Percentiles rank a stretch among this genome's conserved stretches.
These are phyloP conservation scores for Leccinum pellstonianum DNA, from an alignment of 768 basidiomycete species.

Conservation along the genomic window DNA sequence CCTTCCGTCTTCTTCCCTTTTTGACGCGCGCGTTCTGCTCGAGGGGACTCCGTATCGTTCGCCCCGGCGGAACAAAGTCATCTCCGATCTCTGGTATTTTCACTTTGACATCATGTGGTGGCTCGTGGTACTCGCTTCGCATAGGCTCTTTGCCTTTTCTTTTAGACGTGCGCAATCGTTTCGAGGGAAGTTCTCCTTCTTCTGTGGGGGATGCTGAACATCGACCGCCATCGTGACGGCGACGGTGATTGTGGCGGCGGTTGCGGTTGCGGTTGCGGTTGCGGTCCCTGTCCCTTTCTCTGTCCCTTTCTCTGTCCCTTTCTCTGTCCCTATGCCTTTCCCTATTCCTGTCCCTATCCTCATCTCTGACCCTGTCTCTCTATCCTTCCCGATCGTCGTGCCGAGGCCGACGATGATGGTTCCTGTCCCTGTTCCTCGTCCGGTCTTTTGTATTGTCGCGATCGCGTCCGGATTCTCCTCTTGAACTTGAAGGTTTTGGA, in stretches of 20 bases:
- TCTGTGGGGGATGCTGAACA: slow-evolving; percentile 18
- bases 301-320: background rate
- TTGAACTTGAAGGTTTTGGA: slow-evolving; percentile 17
- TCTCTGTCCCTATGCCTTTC: slow-evolving; percentile 7
- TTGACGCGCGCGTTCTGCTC: slow-evolving; percentile 18
- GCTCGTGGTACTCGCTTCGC: slow-evolving; percentile 7
- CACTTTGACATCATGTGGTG: slow-evolving; percentile 9
- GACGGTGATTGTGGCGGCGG: background rate
- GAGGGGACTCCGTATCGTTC: slow-evolving; percentile 17
- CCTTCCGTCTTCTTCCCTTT: slow-evolving; percentile 30
- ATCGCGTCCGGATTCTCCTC: slow-evolving; percentile 13
- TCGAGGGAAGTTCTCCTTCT: slow-evolving; percentile 8
- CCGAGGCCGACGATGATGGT: slow-evolving; percentile 8
- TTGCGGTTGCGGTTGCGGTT: background rate
- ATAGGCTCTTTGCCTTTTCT: slow-evolving; percentile 18
- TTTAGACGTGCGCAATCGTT: slow-evolving; percentile 24
- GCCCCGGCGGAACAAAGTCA: slow-evolving; percentile 33
- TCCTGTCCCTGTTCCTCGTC: slow-evolving; percentile 5
- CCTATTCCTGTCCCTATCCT: slow-evolving; percentile 4
- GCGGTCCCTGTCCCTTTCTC: background rate
- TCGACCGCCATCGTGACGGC: slow-evolving; percentile 3
- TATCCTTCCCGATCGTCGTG: slow-evolving; percentile 9
- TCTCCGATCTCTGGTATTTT: slow-evolving; percentile 24
- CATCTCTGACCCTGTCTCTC: slow-evolving; percentile 4
- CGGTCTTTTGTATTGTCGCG: slow-evolving; percentile 13